Evolutionary conservation across 495 filamentous ascomycete species (phyloP), one percentile per base, ranked within the genome.

Genomic region (Tricharina praecox): DNA sequence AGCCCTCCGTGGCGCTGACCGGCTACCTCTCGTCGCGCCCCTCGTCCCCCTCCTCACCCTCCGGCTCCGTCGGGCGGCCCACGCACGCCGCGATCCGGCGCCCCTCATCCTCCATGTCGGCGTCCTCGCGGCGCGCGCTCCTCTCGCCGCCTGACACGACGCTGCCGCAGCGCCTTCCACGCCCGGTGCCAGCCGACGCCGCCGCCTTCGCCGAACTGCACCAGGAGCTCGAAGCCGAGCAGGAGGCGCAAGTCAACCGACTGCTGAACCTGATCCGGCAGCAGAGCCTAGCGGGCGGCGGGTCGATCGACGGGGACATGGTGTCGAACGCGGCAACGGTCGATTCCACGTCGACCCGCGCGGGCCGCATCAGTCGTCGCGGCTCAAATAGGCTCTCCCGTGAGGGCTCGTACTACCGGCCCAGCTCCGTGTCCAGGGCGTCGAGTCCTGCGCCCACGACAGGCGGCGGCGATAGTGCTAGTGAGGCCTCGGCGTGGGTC

Each of bases 161-260:
- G 16, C 40, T 59, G 40, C 57, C 57, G 4, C 56, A 59, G 19
- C 57, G 57, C 39, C 68, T 68, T 16, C 57, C 57, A 16, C 52
- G 52, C 8, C 49, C 51, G n/a, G 52, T 51, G 21, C 55, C 73
- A 74, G 41, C 74, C 76, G 53, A 58, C 8, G 66, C 81, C 7
- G 85, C 85, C 1, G 93, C 83, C 47, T 64, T 95, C 36, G 88
- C 88, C n/a, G 88, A 95, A 64, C 69, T 97, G 30, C 87, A 95
- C 59, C 88, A 97, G 56, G 84, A 93, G 60, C 69, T 95, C 4
- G 90, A 97, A 64, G 82, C 80, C 41, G 90, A 97, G 61, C 87
- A 94, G 63, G 90, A 97, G 64, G 85, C 78, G 9, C 88, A 94
- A 66, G 90, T 97, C 63, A 95, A 95, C 58, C 79, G 88, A 24